These are phyloP conservation scores for Opeltia flavorubescens DNA, from an alignment of 495 filamentous ascomycete species.

Conservation along the genomic window DNA sequence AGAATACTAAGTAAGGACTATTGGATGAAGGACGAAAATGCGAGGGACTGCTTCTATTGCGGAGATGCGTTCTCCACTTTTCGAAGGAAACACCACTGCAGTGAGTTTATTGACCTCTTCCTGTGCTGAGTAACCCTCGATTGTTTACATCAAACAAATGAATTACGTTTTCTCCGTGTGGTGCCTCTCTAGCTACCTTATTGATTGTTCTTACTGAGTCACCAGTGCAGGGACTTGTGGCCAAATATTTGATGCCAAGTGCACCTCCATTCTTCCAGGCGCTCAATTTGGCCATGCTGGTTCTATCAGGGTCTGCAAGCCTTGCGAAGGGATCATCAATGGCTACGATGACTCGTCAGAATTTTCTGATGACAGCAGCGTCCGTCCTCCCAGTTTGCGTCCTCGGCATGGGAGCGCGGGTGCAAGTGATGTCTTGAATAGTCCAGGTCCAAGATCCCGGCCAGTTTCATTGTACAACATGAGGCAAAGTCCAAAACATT, in stretches of 20 bases:
- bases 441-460: slow-evolving; percentile 31
- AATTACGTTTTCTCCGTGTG: no score
- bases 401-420: slow-evolving; percentile 19
- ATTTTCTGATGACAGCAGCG: slow-evolving; percentile 43
- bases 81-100: slow-evolving; percentile 90
- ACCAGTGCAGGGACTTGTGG: slow-evolving; percentile 44
- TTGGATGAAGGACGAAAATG: slow-evolving; percentile 99
- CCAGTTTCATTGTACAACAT: slow-evolving; percentile 12
- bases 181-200: background rate
- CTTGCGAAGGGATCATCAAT: slow-evolving; percentile 86
- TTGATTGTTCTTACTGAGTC: slow-evolving; percentile 8
- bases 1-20: slow-evolving; percentile 85
- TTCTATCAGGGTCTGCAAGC: slow-evolving; percentile 80
- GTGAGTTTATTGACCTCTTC: no score
- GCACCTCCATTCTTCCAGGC: slow-evolving; percentile 78
- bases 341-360: slow-evolving; percentile 83
- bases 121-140: no score
- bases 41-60: slow-evolving; percentile 93
- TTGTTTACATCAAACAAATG: no score
- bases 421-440: slow-evolving; percentile 25
- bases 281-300: slow-evolving; percentile 76
- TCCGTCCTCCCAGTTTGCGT: slow-evolving; percentile 10
- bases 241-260: slow-evolving; percentile 96
- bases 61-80: slow-evolving; percentile 84
- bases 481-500: slow-evolving; percentile 17